Evolutionary conservation across 495 filamentous ascomycete genomes (phyloP).

Genomic region (Penicillium atrosanguineum): DNA sequence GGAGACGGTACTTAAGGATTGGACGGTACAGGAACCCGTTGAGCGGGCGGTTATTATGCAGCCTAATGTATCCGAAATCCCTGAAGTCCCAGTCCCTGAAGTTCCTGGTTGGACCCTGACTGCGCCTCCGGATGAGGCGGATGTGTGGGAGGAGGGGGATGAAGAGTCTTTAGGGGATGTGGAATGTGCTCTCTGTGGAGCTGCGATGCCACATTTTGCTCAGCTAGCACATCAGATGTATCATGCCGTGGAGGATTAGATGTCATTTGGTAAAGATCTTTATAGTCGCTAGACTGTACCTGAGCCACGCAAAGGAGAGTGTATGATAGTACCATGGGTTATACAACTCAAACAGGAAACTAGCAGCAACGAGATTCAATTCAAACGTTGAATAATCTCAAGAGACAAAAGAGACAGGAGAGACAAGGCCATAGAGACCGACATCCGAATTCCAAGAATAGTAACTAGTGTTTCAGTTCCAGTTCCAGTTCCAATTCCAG

Average conservation of each 20-base stretch:
- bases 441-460: too few species aligned
- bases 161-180: slow-evolving; percentile 34
- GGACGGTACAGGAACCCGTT: slow-evolving; percentile 33
- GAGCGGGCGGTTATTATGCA: slow-evolving; percentile 10
- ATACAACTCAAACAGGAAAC: too few species aligned
- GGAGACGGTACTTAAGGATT: slow-evolving; percentile 61
- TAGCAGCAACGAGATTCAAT: too few species aligned
- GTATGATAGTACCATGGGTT: too few species aligned
- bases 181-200: slow-evolving; percentile 59
- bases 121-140: slow-evolving; percentile 7
- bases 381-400: too few species aligned
- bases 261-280: not conserved
- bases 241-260: slow-evolving; percentile 43
- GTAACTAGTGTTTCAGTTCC: not conserved
- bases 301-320: too few species aligned
- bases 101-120: not conserved
- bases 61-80: slow-evolving; percentile 1
- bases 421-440: too few species aligned
- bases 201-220: slow-evolving; percentile 68
- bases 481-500: not conserved
- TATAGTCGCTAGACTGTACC: too few species aligned
- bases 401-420: too few species aligned
- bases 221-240: slow-evolving; percentile 69
- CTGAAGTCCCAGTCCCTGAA: too few species aligned
- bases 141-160: slow-evolving; percentile 40